Percentiles rank a stretch among this genome's conserved stretches.
Evolutionary conservation across 805 yeast species (phyloP).

Genomic region (Pichia insulana): DNA sequence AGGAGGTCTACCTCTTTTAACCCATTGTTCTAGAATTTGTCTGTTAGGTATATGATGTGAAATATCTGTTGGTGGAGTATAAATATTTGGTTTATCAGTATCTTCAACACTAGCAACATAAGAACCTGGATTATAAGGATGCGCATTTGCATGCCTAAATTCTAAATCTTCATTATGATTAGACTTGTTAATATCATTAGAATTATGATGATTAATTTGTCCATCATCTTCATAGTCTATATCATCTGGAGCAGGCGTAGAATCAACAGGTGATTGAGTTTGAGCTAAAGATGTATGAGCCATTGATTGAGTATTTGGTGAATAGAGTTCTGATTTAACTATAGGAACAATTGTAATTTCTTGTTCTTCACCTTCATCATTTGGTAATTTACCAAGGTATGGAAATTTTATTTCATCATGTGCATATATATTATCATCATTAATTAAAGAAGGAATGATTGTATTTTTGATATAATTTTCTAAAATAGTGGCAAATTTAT

Average conservation of each 20-base stretch:
- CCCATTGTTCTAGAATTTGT: constrained; percentile 34
- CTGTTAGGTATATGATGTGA: constrained; percentile 16
- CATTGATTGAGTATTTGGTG: background rate
- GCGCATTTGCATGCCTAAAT: constrained; percentile 5
- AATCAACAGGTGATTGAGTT: background rate
- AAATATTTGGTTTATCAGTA: constrained; percentile 20
- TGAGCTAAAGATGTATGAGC: background rate
- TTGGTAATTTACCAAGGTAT: constrained; percentile 60
- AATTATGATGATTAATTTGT: constrained; percentile 15
- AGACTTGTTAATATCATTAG: background rate
- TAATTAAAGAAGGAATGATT: constrained; percentile 40
- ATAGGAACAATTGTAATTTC: background rate
- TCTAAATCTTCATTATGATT: constrained; percentile 9
- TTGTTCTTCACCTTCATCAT: background rate
- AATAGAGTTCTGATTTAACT: background rate
- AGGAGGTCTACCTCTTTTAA: constrained; percentile 84
- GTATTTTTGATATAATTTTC: constrained; percentile 41
- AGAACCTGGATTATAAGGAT: constrained; percentile 21
- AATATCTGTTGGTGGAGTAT: constrained; percentile 21
- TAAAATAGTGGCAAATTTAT: constrained; percentile 55
- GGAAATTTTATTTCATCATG: constrained; percentile 41
- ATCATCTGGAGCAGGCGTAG: constrained; percentile 9
- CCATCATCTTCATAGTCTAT: constrained; percentile 15
- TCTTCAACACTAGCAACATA: constrained; percentile 23
- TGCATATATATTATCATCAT: constrained; percentile 31